A percentile compares a stretch with the other conserved stretches of the same genome.
Conservation (phyloP, 805 yeast genomes). For the Metschnikowia kofuensis region DNA sequence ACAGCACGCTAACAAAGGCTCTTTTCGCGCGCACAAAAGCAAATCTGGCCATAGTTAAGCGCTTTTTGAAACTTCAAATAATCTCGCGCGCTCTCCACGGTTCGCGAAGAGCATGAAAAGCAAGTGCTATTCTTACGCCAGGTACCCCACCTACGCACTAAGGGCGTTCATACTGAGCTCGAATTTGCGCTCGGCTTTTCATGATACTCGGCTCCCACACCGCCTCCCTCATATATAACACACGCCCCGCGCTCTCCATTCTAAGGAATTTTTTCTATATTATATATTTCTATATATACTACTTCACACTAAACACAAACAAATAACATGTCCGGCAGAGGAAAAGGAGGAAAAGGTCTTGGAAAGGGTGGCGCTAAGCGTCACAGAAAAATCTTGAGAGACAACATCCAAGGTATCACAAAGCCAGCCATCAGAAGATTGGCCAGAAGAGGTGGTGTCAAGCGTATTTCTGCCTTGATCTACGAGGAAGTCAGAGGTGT, state of each 20-base stretch:
- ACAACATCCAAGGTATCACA: constrained; percentile 99
- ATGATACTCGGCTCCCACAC: not conserved
- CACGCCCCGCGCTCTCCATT: constrained; percentile 13
- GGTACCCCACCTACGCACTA: constrained; percentile 7
- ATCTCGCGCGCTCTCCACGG: constrained; percentile 5
- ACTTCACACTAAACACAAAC: constrained; percentile 3
- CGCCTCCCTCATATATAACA: constrained; percentile 13
- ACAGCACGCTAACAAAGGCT: constrained; percentile 11
- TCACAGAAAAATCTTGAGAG: constrained; percentile 99
- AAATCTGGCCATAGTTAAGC: constrained; percentile 12
- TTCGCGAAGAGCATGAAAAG: constrained; percentile 9
- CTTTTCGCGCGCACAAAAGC: constrained; percentile 11
- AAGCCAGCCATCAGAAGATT: constrained; percentile 99
- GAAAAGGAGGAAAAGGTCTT: constrained; percentile 99
- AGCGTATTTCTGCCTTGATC: constrained; percentile 98
- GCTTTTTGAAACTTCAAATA: constrained; percentile 13
- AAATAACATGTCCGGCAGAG: constrained; percentile 88
- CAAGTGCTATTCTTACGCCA: constrained; percentile 10
- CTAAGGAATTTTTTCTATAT: not conserved
- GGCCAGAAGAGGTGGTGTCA: constrained; percentile 99
- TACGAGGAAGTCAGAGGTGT: constrained; percentile 99
- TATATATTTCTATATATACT: constrained; percentile 3
- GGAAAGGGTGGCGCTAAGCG: constrained; percentile 99
- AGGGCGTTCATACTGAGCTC: not conserved
- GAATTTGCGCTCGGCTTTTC: not conserved